Conservation (phyloP, 257 asterid genomes). For the Rubia yunnanensis region DNA sequence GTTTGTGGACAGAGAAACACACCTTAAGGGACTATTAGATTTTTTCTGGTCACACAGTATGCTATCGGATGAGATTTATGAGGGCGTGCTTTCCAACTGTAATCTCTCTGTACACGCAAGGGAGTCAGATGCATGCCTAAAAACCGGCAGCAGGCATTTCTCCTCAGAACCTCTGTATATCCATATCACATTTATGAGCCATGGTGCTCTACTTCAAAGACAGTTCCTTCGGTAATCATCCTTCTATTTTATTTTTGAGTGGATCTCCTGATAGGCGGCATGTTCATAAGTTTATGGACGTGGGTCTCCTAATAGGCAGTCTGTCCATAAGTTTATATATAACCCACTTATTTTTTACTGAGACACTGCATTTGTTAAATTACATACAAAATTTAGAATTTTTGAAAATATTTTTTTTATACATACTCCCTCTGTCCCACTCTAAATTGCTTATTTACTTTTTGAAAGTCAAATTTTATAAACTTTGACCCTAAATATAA, state of each 20-base stretch:
- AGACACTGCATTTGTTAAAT: too few relatives aligned
- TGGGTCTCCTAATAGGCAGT: too few relatives aligned
- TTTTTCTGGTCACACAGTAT: constrained; percentile 26
- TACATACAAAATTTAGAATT: too few relatives aligned
- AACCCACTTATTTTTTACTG: too few relatives aligned
- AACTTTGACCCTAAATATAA: too few relatives aligned
- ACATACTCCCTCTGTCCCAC: too few relatives aligned
- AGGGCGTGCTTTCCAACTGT: constrained; percentile 16
- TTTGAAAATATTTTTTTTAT: too few relatives aligned
- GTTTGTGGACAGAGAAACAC: constrained; percentile 18
- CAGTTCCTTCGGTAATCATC: neutral
- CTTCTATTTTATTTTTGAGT: neutral
- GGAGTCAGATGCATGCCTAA: neutral
- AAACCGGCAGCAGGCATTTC: neutral
- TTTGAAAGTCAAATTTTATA: too few relatives aligned
- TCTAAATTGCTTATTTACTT: too few relatives aligned
- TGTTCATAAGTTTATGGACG: too few relatives aligned
- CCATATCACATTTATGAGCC: constrained; percentile 34
- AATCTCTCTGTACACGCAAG: constrained; percentile 10
- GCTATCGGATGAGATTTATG: constrained; percentile 20
- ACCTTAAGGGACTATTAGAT: constrained; percentile 11
- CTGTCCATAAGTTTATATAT: too few relatives aligned
- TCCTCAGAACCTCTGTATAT: neutral
- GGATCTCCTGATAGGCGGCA: neutral
- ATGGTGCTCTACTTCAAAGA: constrained; percentile 19